Base-by-base conservation (phyloP, 1,284 basidiomycete genomes). In the Leccinum fallax region DNA sequence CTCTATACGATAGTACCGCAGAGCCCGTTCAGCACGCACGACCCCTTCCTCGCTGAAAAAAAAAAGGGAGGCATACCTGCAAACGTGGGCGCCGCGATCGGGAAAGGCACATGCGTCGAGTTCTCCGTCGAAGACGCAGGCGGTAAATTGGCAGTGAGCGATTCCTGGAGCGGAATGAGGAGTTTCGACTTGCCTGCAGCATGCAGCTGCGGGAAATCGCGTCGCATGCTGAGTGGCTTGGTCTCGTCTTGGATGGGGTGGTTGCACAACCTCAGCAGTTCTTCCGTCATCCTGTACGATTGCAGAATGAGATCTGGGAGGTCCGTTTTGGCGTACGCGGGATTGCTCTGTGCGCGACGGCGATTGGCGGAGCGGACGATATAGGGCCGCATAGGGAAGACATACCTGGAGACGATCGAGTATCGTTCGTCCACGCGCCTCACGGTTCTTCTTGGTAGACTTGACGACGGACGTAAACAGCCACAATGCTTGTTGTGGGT, bases 401-500 rank as follows among this genome's bases (percentile, higher is more conserved):
- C 79, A 57, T 67, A 92, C 93, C 73, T 81, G 83, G n/a, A 94
- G 80, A 67, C 83, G 81, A 6, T 85, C 77, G 40, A 97, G 77
- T 52, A 97, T 89, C 4, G 77, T 71, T 56, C 74, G 80, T 55
- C 92, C 94, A 62, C 93, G 83, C 26, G 78, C 70, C 62, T 82
- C 81, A 54, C 97, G 83, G 38, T 83, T 82, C 1, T 70, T 6
- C 64, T 93, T 91, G 51, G 87, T 93, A 0, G 96, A 98, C 74
- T 96, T 93, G 53, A 92, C 85, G 6, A 94, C 93, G 1, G 94
- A 92, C 1, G 92, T 87, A 72, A 97, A 96, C 2, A 94, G 85
- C 97, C 97, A 99, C 49, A 98, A 80, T 0, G 93, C 89, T 77
- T 99, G 97, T 55, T 91, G 88, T 4, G 97, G 96, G 73, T 95